Evolutionary conservation across 371 early-diverging fungal species (phyloP).

Genomic region (Capillidium heterosporum): DNA sequence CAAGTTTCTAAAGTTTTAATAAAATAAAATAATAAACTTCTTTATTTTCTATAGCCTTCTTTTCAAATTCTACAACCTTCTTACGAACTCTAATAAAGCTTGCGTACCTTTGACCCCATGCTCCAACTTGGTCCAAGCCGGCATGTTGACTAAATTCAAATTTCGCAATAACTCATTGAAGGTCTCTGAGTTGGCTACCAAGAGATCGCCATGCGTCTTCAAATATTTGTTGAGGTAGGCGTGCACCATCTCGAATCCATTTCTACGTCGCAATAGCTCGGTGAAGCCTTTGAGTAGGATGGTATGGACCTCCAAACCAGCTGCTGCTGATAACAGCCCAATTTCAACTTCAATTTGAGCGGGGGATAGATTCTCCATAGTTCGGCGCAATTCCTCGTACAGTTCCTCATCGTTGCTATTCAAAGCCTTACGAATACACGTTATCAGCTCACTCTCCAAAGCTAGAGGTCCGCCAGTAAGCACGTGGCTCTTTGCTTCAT

Average conservation of each 20-base stretch:
- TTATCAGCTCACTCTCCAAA: constrained; percentile 16
- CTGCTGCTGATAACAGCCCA: constrained; percentile 45
- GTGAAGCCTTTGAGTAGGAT: constrained; percentile 40
- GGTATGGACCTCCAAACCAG: constrained; percentile 28
- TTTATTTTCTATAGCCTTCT: no score
- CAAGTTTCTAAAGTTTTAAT: no score
- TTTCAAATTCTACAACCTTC: no score
- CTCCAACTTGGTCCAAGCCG: no score
- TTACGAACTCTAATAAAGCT: no score
- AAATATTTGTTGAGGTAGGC: constrained; percentile 59
- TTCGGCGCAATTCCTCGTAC: constrained; percentile 27
- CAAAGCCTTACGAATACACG: constrained; percentile 8
- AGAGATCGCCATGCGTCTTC: constrained; percentile 55
- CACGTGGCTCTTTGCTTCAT: constrained; percentile 35
- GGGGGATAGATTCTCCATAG: constrained; percentile 52
- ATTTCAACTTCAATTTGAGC: constrained; percentile 73
- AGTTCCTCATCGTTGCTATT: constrained; percentile 10
- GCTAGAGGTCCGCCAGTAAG: constrained; percentile 20
- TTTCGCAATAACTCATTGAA: no score
- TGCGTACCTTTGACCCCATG: no score
- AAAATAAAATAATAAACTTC: no score
- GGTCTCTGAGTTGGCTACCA: constrained; percentile 9
- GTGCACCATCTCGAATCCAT: constrained; percentile 74
- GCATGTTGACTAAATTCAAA: no score
- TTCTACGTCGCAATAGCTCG: constrained; percentile 31